These are phyloP conservation scores for Dothistroma pini DNA, from an alignment of 2,329 filamentous ascomycete genomes.

Conservation along the genomic window DNA sequence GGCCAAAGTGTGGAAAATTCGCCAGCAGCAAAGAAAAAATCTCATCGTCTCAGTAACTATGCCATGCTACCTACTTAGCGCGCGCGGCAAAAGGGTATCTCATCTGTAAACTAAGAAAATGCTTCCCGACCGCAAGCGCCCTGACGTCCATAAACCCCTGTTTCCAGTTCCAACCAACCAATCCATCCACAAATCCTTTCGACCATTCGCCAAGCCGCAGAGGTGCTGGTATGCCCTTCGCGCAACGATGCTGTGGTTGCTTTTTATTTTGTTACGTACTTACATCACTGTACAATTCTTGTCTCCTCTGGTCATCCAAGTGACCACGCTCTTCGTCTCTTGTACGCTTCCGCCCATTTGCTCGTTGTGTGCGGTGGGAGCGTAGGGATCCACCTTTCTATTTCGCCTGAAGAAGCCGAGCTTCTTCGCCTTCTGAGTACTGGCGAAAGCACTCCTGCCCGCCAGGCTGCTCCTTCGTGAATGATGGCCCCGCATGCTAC, in stretches of 20 bases:
- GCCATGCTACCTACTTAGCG: background rate
- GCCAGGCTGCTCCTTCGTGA: conserved; percentile 20
- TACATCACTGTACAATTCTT: conserved; percentile 27
- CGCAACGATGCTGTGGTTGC: background rate
- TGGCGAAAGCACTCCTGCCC: conserved; percentile 22
- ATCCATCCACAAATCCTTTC: background rate
- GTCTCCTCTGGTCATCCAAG: conserved; percentile 21
- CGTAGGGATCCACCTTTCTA: conserved; percentile 12
- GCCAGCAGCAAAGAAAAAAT: too few species aligned
- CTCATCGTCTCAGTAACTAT: background rate
- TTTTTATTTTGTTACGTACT: background rate
- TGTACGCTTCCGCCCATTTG: conserved; percentile 16
- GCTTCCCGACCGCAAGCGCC: background rate
- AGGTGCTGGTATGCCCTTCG: too few species aligned
- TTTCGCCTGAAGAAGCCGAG: conserved; percentile 28
- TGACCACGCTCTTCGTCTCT: conserved; percentile 28
- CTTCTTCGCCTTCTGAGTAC: conserved; percentile 27
- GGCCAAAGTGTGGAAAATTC: too few species aligned
- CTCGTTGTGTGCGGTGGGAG: conserved; percentile 6
- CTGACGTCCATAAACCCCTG: too few species aligned
- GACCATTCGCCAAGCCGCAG: background rate
- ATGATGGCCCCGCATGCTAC: conserved; percentile 8
- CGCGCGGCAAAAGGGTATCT: background rate
- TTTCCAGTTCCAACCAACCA: background rate
- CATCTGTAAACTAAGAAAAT: background rate